Evolutionary conservation across 805 yeast genomes (phyloP).

Genomic region (Yamadazyma sp.): DNA sequence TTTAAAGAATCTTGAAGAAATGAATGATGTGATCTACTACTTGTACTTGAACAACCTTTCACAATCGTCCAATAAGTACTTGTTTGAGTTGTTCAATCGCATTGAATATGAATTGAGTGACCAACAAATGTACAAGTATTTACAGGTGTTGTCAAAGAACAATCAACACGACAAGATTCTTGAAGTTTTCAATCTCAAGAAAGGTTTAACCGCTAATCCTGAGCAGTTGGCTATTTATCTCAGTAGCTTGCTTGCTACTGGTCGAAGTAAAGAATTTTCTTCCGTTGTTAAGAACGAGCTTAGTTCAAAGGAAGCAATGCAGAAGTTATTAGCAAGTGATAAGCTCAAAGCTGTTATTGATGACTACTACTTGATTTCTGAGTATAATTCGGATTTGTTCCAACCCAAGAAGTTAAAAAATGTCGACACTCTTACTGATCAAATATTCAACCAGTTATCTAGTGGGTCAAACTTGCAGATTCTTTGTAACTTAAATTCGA

Average conservation of each 20-base stretch:
- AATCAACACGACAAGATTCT: not conserved
- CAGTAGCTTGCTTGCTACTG: conserved; percentile 3
- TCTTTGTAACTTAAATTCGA: conserved; percentile 4
- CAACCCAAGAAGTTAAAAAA: conserved; percentile 4
- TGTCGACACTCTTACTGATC: conserved; percentile 1
- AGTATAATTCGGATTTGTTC: conserved; percentile 3
- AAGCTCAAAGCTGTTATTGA: conserved; percentile 6
- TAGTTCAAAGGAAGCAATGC: conserved; percentile 4
- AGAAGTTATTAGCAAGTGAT: conserved; percentile 1
- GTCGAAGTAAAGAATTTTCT: conserved; percentile 2
- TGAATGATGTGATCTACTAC: conserved; percentile 5
- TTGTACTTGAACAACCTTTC: conserved; percentile 1
- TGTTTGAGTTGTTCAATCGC: conserved; percentile 10
- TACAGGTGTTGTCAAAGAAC: conserved; percentile 7
- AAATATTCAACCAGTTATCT: conserved; percentile 8
- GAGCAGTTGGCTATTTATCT: conserved; percentile 1
- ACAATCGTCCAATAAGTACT: conserved; percentile 11
- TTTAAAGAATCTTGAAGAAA: conserved; percentile 5
- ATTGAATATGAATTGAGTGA: conserved; percentile 8
- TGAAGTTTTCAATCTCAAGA: conserved; percentile 7
- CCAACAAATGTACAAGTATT: conserved; percentile 8
- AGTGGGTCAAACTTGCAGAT: conserved; percentile 3
- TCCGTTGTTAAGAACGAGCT: conserved; percentile 3
- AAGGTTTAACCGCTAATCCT: not conserved
- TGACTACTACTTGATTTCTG: conserved; percentile 7